Percentiles rank a stretch among this genome's conserved stretches.
phyloP scores from a whole-genome alignment of 202 grass and related monocot species.

The Bolboschoenoplectus hybrid region DNA sequence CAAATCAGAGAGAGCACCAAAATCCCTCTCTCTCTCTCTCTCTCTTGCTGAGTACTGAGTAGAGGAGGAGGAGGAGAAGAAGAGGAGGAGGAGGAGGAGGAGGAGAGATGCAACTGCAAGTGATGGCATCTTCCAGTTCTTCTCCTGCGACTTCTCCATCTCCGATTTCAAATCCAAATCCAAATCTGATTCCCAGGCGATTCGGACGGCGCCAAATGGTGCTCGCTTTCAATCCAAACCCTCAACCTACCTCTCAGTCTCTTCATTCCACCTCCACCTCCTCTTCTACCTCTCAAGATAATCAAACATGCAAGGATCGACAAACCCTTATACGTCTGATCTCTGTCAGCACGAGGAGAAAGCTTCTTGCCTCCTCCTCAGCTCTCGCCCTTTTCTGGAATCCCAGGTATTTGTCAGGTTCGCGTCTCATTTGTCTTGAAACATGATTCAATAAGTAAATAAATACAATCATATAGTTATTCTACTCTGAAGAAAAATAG shows the following conservation, averaged over 20 bases:
- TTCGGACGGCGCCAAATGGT: conserved; percentile 40
- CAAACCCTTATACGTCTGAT: not conserved
- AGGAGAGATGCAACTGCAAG: not conserved
- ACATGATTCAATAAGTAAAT: too few species aligned
- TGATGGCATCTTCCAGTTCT: not conserved
- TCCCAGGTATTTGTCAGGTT: conserved; percentile 94
- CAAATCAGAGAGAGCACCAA: not conserved
- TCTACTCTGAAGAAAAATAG: too few species aligned
- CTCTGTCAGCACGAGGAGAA: conserved; percentile 54
- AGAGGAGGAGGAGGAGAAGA: not conserved
- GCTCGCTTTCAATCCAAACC: not conserved
- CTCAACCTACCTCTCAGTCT: not conserved
- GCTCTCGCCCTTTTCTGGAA: conserved; percentile 66
- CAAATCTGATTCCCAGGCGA: not conserved
- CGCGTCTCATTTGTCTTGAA: not conserved
- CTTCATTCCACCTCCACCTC: not conserved
- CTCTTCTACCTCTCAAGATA: not conserved
- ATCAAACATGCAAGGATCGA: too few species aligned
- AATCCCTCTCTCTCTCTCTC: not conserved
- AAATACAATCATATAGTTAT: too few species aligned
- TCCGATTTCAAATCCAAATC: not conserved
- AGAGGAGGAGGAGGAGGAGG: not conserved
- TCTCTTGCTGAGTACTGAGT: not conserved
- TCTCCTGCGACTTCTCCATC: not conserved
- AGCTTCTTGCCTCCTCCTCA: conserved; percentile 58